Evolutionary conservation across 179 eudicot species (phyloP), one percentile per base, ranked within the genome.

Genomic region (Patellifolia procumbens): DNA sequence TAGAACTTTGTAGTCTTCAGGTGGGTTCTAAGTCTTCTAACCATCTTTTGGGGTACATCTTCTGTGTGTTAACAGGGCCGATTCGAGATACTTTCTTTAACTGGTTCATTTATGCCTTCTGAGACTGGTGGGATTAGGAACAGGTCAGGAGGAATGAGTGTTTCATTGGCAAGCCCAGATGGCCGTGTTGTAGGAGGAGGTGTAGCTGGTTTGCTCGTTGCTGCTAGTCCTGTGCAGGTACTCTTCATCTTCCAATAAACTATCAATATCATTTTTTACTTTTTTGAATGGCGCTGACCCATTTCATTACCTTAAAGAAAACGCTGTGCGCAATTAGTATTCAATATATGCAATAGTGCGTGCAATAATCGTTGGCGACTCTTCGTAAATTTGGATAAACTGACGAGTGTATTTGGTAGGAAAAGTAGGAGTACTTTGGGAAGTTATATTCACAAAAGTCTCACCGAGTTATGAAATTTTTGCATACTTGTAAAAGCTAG

Each of bases 101-200:
- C 92, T 13, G 98, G 98, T 29, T 94, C 97, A 8, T 92, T 94
- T 76, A 91, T 85, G 90, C 97, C 93, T 22, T 84, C 97, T 7
- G 98, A 92, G 76, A 88, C 76, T 49, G 97, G 98, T 29, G 98
- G 98, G 53, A 88, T 89, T 31, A 89, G 87, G 75, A 94, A 88
- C 76, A 82, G 97, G 76, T 75, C 98, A 24, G 98, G 98, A 39
- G 98, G 98, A 4, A 91, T 92, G 95, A 94, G 98, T 69, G 98
- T 94, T 72, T 94, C 97, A 11, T 83, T 94, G 76, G 95, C 95
- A 28, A 82, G 97, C 80, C 94, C 97, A 13, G 98, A 94, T 80
- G 98, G 98, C 26, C 94, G 98, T 76, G 97, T 94, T 72, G 86
- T 94, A 15, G 98, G 98, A 12, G 98, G 98, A 70, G 91, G 98